Evolutionary conservation across 1,139 yeast genomes (phyloP).

Genomic region (Pichia sp.): DNA sequence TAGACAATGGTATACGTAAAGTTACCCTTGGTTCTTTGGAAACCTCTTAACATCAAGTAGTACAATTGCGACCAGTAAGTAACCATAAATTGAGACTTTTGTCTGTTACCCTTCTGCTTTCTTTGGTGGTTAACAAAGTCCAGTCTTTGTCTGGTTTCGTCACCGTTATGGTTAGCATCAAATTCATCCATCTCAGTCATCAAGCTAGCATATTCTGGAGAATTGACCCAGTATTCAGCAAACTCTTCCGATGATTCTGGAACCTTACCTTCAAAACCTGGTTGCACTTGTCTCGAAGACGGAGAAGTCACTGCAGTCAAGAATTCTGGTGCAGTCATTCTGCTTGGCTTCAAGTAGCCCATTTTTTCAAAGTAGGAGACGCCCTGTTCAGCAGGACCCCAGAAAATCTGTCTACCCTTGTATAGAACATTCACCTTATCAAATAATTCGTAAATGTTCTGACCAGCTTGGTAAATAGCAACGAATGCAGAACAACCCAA

Average conservation of each 20-base stretch:
- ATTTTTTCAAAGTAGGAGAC: constrained; percentile 54
- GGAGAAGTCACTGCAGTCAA: constrained; percentile 55
- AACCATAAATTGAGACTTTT: constrained; percentile 41
- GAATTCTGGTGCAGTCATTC: constrained; percentile 64
- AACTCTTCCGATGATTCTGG: constrained; percentile 42
- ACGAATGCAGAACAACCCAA: constrained; percentile 61
- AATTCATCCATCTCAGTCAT: constrained; percentile 31
- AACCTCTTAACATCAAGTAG: constrained; percentile 42
- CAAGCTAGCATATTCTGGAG: constrained; percentile 34
- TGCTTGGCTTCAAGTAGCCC: constrained; percentile 72
- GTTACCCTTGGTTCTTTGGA: constrained; percentile 38
- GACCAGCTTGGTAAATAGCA: constrained; percentile 79
- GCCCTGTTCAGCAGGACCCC: constrained; percentile 58
- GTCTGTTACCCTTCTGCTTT: constrained; percentile 34
- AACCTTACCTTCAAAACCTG: constrained; percentile 44
- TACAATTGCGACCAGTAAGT: constrained; percentile 42
- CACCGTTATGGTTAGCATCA: constrained; percentile 22
- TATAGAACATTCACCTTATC: constrained; percentile 70
- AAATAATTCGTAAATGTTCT: constrained; percentile 68
- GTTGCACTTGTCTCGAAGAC: constrained; percentile 34
- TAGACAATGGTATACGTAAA: constrained; percentile 40
- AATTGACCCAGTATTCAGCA: constrained; percentile 42
- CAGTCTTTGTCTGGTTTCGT: constrained; percentile 34
- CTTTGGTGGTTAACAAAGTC: constrained; percentile 33
- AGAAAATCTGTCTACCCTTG: constrained; percentile 73